phyloP scores from a whole-genome alignment of 108 stramenopile genomes.

The Craspedostauros australis region DNA sequence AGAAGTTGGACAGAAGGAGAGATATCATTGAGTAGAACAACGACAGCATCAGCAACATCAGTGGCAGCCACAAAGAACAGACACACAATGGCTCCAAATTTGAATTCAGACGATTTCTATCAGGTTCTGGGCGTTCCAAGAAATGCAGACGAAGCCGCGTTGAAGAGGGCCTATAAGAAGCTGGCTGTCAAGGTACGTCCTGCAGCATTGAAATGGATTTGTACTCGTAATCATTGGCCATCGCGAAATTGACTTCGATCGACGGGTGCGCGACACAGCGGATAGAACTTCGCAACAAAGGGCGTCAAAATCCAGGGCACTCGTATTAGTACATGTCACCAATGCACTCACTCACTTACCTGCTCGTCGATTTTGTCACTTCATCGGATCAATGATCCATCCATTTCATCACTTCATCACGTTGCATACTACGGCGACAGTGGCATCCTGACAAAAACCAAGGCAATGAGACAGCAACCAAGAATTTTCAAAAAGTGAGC shows the following conservation, averaged over 20 bases:
- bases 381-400: not conserved
- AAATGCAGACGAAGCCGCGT: slow-evolving; percentile 59
- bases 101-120: slow-evolving; percentile 79
- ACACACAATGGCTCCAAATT: slow-evolving; percentile 53
- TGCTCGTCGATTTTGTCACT: too few relatives aligned
- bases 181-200: slow-evolving; percentile 74
- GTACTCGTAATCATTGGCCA: too few relatives aligned
- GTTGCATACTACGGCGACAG: slow-evolving; percentile 9
- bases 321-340: too few relatives aligned
- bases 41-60: slow-evolving; percentile 1
- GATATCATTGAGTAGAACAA: too few relatives aligned
- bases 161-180: slow-evolving; percentile 84
- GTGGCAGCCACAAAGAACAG: slow-evolving; percentile 2
- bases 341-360: too few relatives aligned
- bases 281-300: too few relatives aligned
- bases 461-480: slow-evolving; percentile 72
- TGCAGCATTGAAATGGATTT: not conserved
- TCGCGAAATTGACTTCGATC: too few relatives aligned
- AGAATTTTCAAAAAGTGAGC: slow-evolving; percentile 83
- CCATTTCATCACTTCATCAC: slow-evolving; percentile 7
- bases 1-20: too few relatives aligned
- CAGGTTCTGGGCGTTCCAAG: slow-evolving; percentile 74
- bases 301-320: too few relatives aligned
- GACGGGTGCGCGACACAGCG: too few relatives aligned
- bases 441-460: slow-evolving; percentile 90